Evolutionary conservation across 768 basidiomycete species (phyloP).

Genomic region (Rhodotorula diobovata): DNA sequence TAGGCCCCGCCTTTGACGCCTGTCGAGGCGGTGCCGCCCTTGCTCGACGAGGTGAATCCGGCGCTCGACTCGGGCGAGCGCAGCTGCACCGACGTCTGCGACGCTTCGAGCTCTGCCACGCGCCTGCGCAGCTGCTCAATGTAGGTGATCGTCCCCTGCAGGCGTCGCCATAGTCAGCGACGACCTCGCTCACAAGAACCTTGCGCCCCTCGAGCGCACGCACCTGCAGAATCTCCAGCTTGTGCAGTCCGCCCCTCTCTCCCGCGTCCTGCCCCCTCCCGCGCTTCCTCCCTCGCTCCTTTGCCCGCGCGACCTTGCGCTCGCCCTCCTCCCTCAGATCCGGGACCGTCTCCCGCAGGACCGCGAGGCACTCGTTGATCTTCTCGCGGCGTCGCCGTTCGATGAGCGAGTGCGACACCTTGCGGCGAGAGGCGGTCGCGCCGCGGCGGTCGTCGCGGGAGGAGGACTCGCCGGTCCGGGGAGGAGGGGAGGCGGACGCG

Average conservation of each 20-base stretch:
- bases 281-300: slow-evolving; percentile 31
- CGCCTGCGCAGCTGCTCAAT: slow-evolving; percentile 17
- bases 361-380: slow-evolving; percentile 84
- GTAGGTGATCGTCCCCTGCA: slow-evolving; percentile 29
- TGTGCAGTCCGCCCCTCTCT: slow-evolving; percentile 32
- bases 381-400: slow-evolving; percentile 90
- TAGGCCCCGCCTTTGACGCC: neutral
- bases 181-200: neutral
- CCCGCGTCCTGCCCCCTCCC: slow-evolving; percentile 13
- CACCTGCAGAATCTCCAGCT: slow-evolving; percentile 40
- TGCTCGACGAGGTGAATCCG: no score
- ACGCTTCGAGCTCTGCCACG: slow-evolving; percentile 7
- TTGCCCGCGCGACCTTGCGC: slow-evolving; percentile 31
- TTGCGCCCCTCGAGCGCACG: neutral
- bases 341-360: slow-evolving; percentile 73
- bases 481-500: neutral
- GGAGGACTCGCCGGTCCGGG: neutral
- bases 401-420: slow-evolving; percentile 90
- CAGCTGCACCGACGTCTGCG: neutral
- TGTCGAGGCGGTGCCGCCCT: neutral
- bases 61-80: neutral
- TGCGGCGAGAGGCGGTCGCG: slow-evolving; percentile 58
- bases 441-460: neutral
- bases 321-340: slow-evolving; percentile 26
- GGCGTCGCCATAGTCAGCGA: neutral